phyloP scores from a whole-genome alignment of 2,329 filamentous ascomycete species.

The Botrytis deweyae region DNA sequence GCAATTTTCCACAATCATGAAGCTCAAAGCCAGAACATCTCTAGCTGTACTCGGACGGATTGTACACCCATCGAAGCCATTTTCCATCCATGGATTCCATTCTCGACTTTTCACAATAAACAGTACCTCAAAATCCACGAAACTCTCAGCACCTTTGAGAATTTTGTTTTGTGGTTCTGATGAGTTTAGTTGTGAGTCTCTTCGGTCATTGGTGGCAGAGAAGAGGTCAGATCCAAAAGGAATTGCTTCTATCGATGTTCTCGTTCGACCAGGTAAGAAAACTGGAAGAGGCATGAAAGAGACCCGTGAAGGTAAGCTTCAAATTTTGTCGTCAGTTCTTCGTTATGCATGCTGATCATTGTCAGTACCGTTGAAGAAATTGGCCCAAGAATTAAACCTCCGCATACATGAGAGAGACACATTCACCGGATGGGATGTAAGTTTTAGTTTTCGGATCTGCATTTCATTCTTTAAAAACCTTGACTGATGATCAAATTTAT shows the following conservation, averaged over 20 bases:
- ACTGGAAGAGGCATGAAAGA: constrained; percentile 71
- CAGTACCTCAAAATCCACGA: constrained; percentile 27
- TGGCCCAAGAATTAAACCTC: constrained; percentile 63
- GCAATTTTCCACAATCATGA: not conserved
- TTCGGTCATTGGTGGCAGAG: constrained; percentile 67
- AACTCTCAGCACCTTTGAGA: constrained; percentile 59
- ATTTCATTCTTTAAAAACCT: not conserved
- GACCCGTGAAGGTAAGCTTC: constrained; percentile 34
- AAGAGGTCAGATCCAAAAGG: constrained; percentile 50
- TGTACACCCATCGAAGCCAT: not conserved
- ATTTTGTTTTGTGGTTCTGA: constrained; percentile 96
- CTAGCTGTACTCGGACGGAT: constrained; percentile 6
- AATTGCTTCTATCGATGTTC: constrained; percentile 79
- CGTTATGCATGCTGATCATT: constrained; percentile 6
- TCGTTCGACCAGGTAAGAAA: constrained; percentile 77
- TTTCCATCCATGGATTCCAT: constrained; percentile 4
- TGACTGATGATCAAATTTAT: constrained; percentile 11
- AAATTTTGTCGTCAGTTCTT: not conserved
- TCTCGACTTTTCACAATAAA: constrained; percentile 24
- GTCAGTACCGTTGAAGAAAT: constrained; percentile 69
- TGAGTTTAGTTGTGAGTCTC: constrained; percentile 77
- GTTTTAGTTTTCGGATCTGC: constrained; percentile 31
- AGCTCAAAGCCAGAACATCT: constrained; percentile 12
- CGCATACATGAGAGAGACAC: constrained; percentile 74
- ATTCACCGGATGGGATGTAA: constrained; percentile 77